These are phyloP conservation scores for Nadsonia commutata DNA, from an alignment of 1,139 yeast genomes.

Conservation along the genomic window DNA sequence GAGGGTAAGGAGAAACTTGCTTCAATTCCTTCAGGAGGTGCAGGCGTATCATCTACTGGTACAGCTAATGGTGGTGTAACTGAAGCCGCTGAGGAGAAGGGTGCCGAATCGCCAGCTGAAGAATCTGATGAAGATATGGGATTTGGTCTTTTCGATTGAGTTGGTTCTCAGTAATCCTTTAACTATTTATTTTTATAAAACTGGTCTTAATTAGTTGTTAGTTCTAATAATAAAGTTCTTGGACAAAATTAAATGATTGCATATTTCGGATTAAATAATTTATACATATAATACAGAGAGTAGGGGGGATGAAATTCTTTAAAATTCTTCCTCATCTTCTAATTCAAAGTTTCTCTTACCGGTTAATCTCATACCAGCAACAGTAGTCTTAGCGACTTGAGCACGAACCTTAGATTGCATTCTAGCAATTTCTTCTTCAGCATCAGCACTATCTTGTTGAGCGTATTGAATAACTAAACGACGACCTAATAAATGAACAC, in stretches of 20 bases:
- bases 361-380: conserved; percentile 48
- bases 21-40: conserved; percentile 95
- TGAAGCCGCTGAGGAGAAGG: conserved; percentile 65
- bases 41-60: conserved; percentile 63
- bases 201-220: too few species aligned
- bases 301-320: neutral
- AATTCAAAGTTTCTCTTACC: conserved; percentile 67
- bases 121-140: too few species aligned
- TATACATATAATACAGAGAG: neutral
- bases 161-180: too few species aligned
- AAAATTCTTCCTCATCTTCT: conserved; percentile 32
- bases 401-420: conserved; percentile 76
- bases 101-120: too few species aligned
- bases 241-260: too few species aligned
- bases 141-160: too few species aligned
- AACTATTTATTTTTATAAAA: too few species aligned
- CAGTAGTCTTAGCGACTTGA: conserved; percentile 63
- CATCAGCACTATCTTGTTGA: conserved; percentile 63
- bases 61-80: conserved; percentile 55
- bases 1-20: conserved; percentile 94
- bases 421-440: conserved; percentile 77
- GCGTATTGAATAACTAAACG: conserved; percentile 93
- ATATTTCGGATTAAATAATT: too few species aligned
- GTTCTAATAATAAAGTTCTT: too few species aligned
- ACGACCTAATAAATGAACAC: conserved; percentile 94